Percentiles rank a stretch among this genome's conserved stretches.
Conservation (phyloP, 2,329 filamentous ascomycete species). For the Sordariomycetes sp. region DNA sequence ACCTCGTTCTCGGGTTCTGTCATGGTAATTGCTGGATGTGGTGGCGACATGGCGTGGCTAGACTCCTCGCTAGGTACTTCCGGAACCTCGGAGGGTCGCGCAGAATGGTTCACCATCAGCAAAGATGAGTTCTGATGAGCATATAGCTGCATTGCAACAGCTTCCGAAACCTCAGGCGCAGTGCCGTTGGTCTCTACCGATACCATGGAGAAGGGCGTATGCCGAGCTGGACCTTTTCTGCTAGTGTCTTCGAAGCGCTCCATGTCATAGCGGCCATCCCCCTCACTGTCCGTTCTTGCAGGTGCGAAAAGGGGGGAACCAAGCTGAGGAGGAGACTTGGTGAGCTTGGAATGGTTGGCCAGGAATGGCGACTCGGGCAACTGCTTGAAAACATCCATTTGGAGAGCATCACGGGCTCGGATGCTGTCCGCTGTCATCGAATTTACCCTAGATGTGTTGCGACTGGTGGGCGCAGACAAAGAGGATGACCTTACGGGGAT, state of each 20-base stretch:
- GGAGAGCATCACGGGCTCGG: slow-evolving; percentile 38
- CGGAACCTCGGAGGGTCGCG: slow-evolving; percentile 38
- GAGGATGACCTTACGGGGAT: slow-evolving; percentile 51
- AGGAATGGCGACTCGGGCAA: too few relatives aligned
- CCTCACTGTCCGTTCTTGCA: slow-evolving; percentile 2
- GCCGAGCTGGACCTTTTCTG: slow-evolving; percentile 43
- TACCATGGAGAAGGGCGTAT: slow-evolving; percentile 52
- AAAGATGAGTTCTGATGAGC: slow-evolving; percentile 57
- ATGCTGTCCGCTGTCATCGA: slow-evolving; percentile 52
- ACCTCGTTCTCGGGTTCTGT: slow-evolving; percentile 18
- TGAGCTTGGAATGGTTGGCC: neutral
- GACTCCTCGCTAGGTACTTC: slow-evolving; percentile 16
- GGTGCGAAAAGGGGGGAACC: slow-evolving; percentile 1
- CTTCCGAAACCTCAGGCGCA: slow-evolving; percentile 54
- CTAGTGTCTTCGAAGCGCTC: slow-evolving; percentile 46
- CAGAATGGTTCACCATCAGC: slow-evolving; percentile 48
- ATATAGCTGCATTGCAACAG: slow-evolving; percentile 51
- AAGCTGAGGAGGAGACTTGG: neutral
- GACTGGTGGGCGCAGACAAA: slow-evolving; percentile 52
- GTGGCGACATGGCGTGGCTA: slow-evolving; percentile 4
- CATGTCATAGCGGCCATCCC: slow-evolving; percentile 12
- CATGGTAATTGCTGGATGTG: neutral
- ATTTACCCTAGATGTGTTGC: slow-evolving; percentile 42
- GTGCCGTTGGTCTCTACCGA: slow-evolving; percentile 55
- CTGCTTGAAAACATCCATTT: too few relatives aligned